Evolutionary conservation across 805 yeast species (phyloP).

Genomic region (Starmerella riodocensis): DNA sequence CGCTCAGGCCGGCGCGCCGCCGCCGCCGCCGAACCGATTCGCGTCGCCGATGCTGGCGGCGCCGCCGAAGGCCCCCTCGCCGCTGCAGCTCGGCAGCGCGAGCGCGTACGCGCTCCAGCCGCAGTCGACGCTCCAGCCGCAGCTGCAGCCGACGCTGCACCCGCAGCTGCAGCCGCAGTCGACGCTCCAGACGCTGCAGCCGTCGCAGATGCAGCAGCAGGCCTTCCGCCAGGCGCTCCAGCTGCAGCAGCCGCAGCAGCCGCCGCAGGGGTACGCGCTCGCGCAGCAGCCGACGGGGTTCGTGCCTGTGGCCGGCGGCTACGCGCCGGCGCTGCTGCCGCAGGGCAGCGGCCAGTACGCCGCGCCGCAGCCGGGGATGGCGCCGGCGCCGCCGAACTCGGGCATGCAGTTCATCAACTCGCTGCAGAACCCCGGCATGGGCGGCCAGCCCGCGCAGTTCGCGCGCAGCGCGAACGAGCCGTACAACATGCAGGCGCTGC

Average conservation of each 20-base stretch:
- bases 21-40: constrained; percentile 4
- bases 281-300: neutral
- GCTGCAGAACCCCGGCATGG: constrained; percentile 7
- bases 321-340: neutral
- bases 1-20: constrained; percentile 5
- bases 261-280: neutral
- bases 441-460: constrained; percentile 8
- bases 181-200: neutral
- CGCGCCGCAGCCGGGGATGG: neutral
- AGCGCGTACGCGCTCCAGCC: neutral
- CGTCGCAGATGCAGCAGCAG: neutral
- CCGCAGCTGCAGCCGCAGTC: constrained; percentile 8
- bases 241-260: neutral
- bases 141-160: constrained; percentile 1
- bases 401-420: constrained; percentile 19
- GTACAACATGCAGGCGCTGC: constrained; percentile 15
- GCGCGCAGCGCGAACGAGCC: constrained; percentile 8
- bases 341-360: neutral
- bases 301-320: no score
- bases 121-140: neutral
- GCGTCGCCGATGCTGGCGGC: neutral
- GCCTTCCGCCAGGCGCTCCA: no score
- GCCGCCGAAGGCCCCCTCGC: constrained; percentile 1
- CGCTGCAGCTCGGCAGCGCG: neutral
- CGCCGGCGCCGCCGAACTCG: constrained; percentile 4